A percentile compares a stretch with the other conserved stretches of the same genome.
phyloP scores from a whole-genome alignment of 2,329 filamentous ascomycete species.

The Dactylonectria macrodidyma region DNA sequence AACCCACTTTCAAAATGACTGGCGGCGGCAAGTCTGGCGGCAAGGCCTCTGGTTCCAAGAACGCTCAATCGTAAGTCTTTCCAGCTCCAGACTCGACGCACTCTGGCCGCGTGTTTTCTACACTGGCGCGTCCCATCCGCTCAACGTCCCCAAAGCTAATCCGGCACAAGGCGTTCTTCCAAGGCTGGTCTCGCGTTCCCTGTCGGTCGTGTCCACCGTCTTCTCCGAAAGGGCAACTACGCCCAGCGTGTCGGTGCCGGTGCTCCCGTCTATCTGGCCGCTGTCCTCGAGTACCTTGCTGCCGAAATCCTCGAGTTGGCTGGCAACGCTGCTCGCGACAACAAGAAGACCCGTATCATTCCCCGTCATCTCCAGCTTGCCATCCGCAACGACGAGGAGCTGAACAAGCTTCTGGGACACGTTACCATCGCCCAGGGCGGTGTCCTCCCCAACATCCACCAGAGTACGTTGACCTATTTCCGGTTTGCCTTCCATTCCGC shows the following conservation, averaged over 20 bases:
- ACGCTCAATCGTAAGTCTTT: slow-evolving; percentile 91
- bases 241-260: slow-evolving; percentile 99
- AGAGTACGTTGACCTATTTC: slow-evolving; percentile 79
- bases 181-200: slow-evolving; percentile 99
- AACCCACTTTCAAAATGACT: slow-evolving; percentile 89
- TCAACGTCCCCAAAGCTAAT: slow-evolving; percentile 25
- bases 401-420: slow-evolving; percentile 98
- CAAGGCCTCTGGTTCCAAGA: slow-evolving; percentile 99
- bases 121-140: background rate
- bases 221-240: slow-evolving; percentile 99
- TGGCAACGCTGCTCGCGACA: slow-evolving; percentile 98
- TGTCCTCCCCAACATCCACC: slow-evolving; percentile 97
- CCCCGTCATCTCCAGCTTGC: slow-evolving; percentile 98
- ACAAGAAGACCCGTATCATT: slow-evolving; percentile 99
- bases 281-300: slow-evolving; percentile 97
- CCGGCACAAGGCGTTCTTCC: slow-evolving; percentile 84
- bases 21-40: slow-evolving; percentile 99
- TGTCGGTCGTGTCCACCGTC: slow-evolving; percentile 99
- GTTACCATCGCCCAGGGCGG: slow-evolving; percentile 98
- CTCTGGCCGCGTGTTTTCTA: slow-evolving; percentile 20
- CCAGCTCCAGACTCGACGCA: slow-evolving; percentile 50
- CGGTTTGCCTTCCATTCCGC: slow-evolving; percentile 39
- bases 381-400: slow-evolving; percentile 99
- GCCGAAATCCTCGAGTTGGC: slow-evolving; percentile 99
- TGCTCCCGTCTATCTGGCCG: slow-evolving; percentile 96